Evolutionary conservation across 345 rosid species (phyloP), one percentile per base, ranked within the genome.

Genomic region (Murraya paniculata): DNA sequence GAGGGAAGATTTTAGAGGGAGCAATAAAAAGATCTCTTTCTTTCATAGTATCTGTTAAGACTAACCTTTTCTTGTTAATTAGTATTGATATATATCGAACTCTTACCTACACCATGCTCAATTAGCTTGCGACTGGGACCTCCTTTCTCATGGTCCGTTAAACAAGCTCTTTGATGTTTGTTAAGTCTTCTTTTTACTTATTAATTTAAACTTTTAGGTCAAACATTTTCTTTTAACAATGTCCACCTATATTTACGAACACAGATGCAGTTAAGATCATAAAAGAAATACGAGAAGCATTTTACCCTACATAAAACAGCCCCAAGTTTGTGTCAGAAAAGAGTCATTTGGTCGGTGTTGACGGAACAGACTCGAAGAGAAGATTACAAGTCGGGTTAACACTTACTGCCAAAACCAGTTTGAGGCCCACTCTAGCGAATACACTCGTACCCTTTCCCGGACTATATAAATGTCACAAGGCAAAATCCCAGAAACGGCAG

Each of bases 381-480:
- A 50, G 68, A 31, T 61, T 53, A 45, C 4, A 45, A 13, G 14
- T 45, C 14, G 5, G 4, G 50, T 13, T 11, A 45, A 45, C 4
- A 45, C 50, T 68, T n/a, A 60, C 70, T 19, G 4, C 60, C 61
- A 6, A 64, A 28, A 58, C 18, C 59, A 57, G 53, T 16, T 57
- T 9, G 18, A 64, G 70, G 79, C 81, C 79, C 72, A 36, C 75
- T 68, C 27, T 3, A 68, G n/a, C n/a, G 77, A 16, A 72, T 76
- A 30, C 80, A n/a, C 65, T 39, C 50, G 13, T 1, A 50, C 41
- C 61, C 68, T 65, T 73, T 21, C 28, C 38, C 38, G 39, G 13
- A 60, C 56, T 31, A 59, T 62, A 70, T 31, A 64, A 64, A 35
- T 25, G 16, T 53, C 2, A 11, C 22, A 39, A 19, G 41, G 21